Evolutionary conservation across 1,284 basidiomycete genomes (phyloP).

Genomic region (Pseudozyma sp.): DNA sequence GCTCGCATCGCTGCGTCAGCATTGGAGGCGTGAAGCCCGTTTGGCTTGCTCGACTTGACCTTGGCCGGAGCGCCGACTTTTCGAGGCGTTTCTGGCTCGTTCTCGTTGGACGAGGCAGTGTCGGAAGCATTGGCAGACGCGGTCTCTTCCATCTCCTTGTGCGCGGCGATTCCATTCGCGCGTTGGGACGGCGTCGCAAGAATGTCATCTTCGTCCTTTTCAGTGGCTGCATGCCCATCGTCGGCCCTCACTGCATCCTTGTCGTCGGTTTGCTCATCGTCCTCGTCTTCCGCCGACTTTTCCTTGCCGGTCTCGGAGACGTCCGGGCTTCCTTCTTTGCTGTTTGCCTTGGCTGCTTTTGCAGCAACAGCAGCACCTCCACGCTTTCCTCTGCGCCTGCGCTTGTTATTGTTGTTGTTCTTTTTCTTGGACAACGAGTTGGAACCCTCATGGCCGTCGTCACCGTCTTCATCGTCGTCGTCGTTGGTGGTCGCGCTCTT

Average conservation of each 20-base stretch:
- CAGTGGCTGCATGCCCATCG: neutral
- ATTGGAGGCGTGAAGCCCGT: constrained; percentile 6
- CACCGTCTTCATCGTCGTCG: constrained; percentile 32
- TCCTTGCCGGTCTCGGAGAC: constrained; percentile 64
- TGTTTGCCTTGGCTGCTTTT: constrained; percentile 74
- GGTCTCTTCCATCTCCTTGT: constrained; percentile 8
- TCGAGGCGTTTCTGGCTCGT: constrained; percentile 31
- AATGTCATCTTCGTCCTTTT: neutral
- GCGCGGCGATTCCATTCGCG: constrained; percentile 6
- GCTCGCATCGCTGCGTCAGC: constrained; percentile 17
- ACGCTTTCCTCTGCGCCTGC: constrained; percentile 64
- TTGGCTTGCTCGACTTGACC: constrained; percentile 13
- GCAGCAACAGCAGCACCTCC: constrained; percentile 58
- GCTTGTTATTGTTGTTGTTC: constrained; percentile 49
- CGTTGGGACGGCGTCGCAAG: constrained; percentile 15
- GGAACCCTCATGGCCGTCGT: constrained; percentile 23
- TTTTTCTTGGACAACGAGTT: constrained; percentile 35
- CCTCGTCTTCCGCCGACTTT: constrained; percentile 68
- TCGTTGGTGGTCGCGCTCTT: constrained; percentile 15
- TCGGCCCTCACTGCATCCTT: constrained; percentile 8
- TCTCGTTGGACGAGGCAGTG: constrained; percentile 33
- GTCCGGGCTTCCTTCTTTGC: constrained; percentile 68
- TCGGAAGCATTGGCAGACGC: constrained; percentile 15
- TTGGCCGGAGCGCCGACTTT: constrained; percentile 4
- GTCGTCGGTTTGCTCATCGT: constrained; percentile 24